Evolutionary conservation across 768 basidiomycete species (phyloP).

Genomic region (Leucosporidium scottii): DNA sequence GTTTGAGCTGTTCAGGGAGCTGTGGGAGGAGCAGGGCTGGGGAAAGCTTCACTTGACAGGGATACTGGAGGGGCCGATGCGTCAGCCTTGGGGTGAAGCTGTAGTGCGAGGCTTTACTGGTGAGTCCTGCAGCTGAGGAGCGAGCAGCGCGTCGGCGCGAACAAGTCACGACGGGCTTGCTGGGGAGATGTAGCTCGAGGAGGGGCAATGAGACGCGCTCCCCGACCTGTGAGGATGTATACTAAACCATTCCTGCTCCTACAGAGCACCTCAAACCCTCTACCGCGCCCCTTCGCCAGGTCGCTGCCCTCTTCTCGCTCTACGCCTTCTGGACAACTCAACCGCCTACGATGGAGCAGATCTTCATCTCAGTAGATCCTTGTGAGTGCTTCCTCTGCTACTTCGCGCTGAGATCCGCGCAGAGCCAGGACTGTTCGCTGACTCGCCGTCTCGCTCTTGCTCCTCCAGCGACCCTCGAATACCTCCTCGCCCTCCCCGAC

Average conservation of each 20-base stretch:
- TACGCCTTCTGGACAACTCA: constrained; percentile 12
- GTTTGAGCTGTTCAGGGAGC: constrained; percentile 12
- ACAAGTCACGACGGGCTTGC: neutral
- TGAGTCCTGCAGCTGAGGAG: neutral
- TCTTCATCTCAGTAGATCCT: constrained; percentile 10
- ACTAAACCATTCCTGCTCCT: neutral
- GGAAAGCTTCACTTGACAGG: constrained; percentile 8
- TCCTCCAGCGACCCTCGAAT: constrained; percentile 13
- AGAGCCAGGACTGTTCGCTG: no score
- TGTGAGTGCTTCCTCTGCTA: neutral
- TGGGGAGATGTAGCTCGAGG: neutral
- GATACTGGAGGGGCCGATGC: constrained; percentile 11
- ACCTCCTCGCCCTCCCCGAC: constrained; percentile 13
- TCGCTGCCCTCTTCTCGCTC: constrained; percentile 12
- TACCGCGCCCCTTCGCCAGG: constrained; percentile 9
- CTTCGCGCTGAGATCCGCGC: neutral
- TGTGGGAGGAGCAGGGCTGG: constrained; percentile 18
- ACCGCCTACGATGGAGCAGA: neutral
- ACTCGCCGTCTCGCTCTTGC: no score
- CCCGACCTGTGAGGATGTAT: no score
- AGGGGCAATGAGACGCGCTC: no score
- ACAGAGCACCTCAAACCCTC: constrained; percentile 8
- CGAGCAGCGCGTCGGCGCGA: no score
- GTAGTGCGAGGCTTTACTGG: constrained; percentile 19
- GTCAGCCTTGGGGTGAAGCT: constrained; percentile 14